Evolutionary conservation across 116 monocot species (phyloP).

Genomic region (Thalassia testudinum): DNA sequence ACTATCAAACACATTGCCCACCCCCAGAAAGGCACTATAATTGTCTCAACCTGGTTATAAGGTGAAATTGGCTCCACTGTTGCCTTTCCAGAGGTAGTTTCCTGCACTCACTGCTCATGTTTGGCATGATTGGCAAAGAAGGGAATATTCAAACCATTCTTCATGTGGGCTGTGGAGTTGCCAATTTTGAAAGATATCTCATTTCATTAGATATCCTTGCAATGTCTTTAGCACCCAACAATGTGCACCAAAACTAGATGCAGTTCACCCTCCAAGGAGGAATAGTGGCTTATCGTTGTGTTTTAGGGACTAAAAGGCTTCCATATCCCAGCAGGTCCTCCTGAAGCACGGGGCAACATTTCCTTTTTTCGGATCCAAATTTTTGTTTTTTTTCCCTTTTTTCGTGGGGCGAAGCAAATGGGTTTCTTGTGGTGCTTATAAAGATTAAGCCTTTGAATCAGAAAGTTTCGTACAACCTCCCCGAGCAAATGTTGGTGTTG

Average conservation of each 20-base stretch:
- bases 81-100: too few species aligned
- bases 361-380: too few species aligned
- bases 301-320: constrained; percentile 68
- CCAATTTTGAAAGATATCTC: constrained; percentile 90
- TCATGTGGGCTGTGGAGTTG: constrained; percentile 90
- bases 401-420: too few species aligned
- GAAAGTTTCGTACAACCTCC: too few species aligned
- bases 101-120: too few species aligned
- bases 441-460: too few species aligned
- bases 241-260: constrained; percentile 92
- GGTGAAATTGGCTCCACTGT: constrained; percentile 10
- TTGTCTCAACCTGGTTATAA: constrained; percentile 74
- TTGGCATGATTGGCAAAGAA: constrained; percentile 11
- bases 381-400: too few species aligned
- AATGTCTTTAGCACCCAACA: constrained; percentile 87
- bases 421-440: too few species aligned
- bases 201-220: constrained; percentile 45
- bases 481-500: too few species aligned
- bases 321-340: constrained; percentile 65
- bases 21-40: constrained; percentile 35
- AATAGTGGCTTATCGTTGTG: constrained; percentile 62
- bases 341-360: too few species aligned
- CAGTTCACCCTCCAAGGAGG: constrained; percentile 93
- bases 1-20: constrained; percentile 91
- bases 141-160: constrained; percentile 65